Evolutionary conservation across 2,329 filamentous ascomycete genomes (phyloP).

Genomic region (Paraconiothyrium sp.): DNA sequence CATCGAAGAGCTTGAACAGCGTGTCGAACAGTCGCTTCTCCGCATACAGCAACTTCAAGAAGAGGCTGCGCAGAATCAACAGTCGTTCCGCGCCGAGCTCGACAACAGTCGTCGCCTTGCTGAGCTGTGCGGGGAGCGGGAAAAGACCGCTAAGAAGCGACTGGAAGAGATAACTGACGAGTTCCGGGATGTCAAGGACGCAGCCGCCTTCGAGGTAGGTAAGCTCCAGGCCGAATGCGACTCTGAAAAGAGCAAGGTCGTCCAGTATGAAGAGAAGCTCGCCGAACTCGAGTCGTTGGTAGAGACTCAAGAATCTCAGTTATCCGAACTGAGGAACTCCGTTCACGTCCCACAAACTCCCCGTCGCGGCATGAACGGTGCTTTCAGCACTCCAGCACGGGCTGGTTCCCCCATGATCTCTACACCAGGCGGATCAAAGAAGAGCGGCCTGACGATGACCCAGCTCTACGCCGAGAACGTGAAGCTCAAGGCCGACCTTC

Average conservation of each 20-base stretch:
- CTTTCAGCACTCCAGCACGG: conserved; percentile 60
- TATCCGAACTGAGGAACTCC: conserved; percentile 53
- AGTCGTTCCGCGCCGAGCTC: conserved; percentile 86
- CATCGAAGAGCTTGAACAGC: conserved; percentile 83
- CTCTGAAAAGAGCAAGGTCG: conserved; percentile 66
- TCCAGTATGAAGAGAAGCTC: conserved; percentile 69
- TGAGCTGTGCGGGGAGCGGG: conserved; percentile 80
- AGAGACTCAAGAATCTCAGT: conserved; percentile 67
- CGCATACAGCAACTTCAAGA: conserved; percentile 89
- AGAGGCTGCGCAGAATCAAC: conserved; percentile 80
- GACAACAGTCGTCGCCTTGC: conserved; percentile 83
- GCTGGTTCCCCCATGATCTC: conserved; percentile 61
- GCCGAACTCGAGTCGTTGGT: conserved; percentile 72
- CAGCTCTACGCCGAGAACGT: conserved; percentile 71
- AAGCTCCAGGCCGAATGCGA: conserved; percentile 60
- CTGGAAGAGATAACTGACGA: conserved; percentile 74
- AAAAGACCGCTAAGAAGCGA: conserved; percentile 75
- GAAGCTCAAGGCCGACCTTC: conserved; percentile 74
- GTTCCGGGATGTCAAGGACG: conserved; percentile 72
- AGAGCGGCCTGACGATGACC: conserved; percentile 66
- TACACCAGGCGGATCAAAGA: conserved; percentile 64
- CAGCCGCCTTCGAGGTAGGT: conserved; percentile 67
- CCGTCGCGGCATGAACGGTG: conserved; percentile 61
- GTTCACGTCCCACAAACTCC: conserved; percentile 61
- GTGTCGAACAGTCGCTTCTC: conserved; percentile 82